Conservation (phyloP, 306 rosid genomes). For the Alnus rubra region DNA sequence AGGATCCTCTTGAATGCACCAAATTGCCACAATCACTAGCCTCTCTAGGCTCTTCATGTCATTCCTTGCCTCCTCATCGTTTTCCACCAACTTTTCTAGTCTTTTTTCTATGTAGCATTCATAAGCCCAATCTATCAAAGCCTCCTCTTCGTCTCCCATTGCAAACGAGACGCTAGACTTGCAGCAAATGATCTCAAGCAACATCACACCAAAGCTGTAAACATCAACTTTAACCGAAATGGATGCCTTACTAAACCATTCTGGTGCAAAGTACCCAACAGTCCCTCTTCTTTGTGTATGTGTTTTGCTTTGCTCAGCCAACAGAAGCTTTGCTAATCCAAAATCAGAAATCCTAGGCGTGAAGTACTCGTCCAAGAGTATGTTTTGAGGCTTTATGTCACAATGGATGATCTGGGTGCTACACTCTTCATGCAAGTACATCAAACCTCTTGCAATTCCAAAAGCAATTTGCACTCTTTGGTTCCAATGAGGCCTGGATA, state of each 20-base stretch:
- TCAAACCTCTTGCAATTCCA: conserved; percentile 13
- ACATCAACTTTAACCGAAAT: conserved; percentile 22
- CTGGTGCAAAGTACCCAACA: conserved; percentile 32
- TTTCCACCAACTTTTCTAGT: conserved; percentile 1
- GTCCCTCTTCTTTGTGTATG: conserved; percentile 34
- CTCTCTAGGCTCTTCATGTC: conserved; percentile 6
- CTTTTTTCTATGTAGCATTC: background rate
- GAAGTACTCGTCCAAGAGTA: conserved; percentile 21
- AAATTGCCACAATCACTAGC: no score
- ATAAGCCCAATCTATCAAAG: conserved; percentile 19
- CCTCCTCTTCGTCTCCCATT: conserved; percentile 18
- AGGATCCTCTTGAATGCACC: no score
- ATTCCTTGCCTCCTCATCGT: conserved; percentile 28
- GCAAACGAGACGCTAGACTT: conserved; percentile 4
- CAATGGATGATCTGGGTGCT: conserved; percentile 11
- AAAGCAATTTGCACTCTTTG: background rate
- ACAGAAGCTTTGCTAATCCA: conserved; percentile 12
- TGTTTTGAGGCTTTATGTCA: conserved; percentile 37
- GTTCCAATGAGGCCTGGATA: no score
- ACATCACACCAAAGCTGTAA: conserved; percentile 28
- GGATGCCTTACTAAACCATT: conserved; percentile 20
- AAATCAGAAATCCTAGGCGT: conserved; percentile 27
- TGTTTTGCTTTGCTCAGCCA: conserved; percentile 5
- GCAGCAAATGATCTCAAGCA: conserved; percentile 28
- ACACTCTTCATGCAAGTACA: conserved; percentile 20